Conservation (phyloP, 805 yeast genomes). For the Metschnikowia rubicola region DNA sequence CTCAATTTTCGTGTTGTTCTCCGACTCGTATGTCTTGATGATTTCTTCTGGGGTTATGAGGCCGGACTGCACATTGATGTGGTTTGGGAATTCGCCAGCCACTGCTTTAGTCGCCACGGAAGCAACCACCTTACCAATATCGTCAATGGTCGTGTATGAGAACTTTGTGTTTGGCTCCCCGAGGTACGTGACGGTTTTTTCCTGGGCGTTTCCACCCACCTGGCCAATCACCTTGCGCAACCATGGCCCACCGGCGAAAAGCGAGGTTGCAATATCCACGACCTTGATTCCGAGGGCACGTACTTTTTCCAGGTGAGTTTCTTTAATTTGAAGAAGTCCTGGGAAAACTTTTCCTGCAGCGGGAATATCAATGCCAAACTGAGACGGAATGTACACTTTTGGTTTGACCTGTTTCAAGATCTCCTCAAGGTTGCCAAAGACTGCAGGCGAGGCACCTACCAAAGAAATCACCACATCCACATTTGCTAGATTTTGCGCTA, state of each 20-base stretch:
- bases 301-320: constrained; percentile 33
- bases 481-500: constrained; percentile 30
- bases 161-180: constrained; percentile 39
- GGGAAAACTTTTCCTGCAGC: constrained; percentile 15
- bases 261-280: constrained; percentile 40
- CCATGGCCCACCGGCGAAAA: constrained; percentile 33
- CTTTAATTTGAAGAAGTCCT: constrained; percentile 32
- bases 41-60: too few species aligned
- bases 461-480: constrained; percentile 52
- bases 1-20: background rate
- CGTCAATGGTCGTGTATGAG: constrained; percentile 21
- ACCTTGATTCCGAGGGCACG: constrained; percentile 44
- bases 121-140: constrained; percentile 46
- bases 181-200: constrained; percentile 34
- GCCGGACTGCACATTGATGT: too few species aligned
- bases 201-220: constrained; percentile 33
- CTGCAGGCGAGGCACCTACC: constrained; percentile 28
- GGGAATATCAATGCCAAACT: constrained; percentile 41
- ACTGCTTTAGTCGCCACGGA: constrained; percentile 29
- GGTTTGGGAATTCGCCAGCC: background rate
- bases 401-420: constrained; percentile 41
- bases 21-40: too few species aligned
- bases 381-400: constrained; percentile 33
- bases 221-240: constrained; percentile 20
- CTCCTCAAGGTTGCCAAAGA: constrained; percentile 34